Conservation (phyloP, 2,329 filamentous ascomycete genomes). For the Cytospora schulzeri region DNA sequence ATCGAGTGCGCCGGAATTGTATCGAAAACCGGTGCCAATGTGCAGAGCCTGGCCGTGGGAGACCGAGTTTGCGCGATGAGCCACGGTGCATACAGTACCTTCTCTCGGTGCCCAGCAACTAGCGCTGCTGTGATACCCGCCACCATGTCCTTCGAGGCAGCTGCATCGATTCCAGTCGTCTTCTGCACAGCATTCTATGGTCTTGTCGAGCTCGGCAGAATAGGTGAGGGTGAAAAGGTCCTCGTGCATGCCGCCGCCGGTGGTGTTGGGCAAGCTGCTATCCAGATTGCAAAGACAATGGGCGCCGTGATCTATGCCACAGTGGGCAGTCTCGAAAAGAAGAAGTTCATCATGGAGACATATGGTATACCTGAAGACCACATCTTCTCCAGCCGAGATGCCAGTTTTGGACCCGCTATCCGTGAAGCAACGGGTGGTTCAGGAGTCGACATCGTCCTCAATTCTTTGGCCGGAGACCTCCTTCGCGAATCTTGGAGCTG, state of each 20-base stretch:
- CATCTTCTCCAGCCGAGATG: conserved; percentile 23
- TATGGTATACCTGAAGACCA: conserved; percentile 29
- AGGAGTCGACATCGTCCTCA: conserved; percentile 25
- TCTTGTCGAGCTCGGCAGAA: conserved; percentile 30
- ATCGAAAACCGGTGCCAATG: conserved; percentile 23
- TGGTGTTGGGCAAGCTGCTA: conserved; percentile 20
- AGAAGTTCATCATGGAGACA: conserved; percentile 30
- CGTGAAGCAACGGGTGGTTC: background rate
- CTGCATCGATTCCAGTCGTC: conserved; percentile 30
- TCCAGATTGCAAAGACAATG: conserved; percentile 12
- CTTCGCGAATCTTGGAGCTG: conserved; percentile 18
- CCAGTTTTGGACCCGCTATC: background rate
- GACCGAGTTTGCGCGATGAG: conserved; percentile 28
- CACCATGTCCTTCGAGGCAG: conserved; percentile 24
- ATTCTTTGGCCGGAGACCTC: conserved; percentile 23
- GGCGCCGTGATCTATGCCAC: conserved; percentile 36
- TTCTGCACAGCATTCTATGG: conserved; percentile 35
- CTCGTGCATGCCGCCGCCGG: conserved; percentile 34
- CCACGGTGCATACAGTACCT: conserved; percentile 2
- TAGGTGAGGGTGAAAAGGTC: conserved; percentile 30
- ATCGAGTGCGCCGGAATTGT: conserved; percentile 35
- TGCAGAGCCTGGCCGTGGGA: conserved; percentile 19
- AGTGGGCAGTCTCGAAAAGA: conserved; percentile 36
- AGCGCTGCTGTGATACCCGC: conserved; percentile 21
- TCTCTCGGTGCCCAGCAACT: conserved; percentile 7